phyloP scores from a whole-genome alignment of 2,329 filamentous ascomycete genomes.

The Thielaviopsis musarum region DNA sequence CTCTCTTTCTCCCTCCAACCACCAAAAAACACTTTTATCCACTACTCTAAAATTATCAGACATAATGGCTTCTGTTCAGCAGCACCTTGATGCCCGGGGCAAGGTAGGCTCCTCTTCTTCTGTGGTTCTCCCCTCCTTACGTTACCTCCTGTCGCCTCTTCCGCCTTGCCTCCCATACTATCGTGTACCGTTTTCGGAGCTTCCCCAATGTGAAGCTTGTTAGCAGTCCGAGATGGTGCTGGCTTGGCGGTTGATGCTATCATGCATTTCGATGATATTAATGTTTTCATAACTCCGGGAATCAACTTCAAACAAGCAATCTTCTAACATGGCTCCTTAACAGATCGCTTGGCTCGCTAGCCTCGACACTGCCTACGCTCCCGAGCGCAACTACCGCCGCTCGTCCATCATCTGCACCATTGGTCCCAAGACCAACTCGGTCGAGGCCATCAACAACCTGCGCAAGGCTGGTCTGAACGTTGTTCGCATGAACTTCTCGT shows the following conservation, averaged over 20 bases:
- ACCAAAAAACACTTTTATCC: conserved; percentile 11
- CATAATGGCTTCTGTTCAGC: conserved; percentile 51
- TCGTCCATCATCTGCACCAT: conserved; percentile 99
- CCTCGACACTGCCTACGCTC: conserved; percentile 79
- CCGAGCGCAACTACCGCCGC: conserved; percentile 79
- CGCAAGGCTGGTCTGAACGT: conserved; percentile 86
- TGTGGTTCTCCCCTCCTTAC: conserved; percentile 2
- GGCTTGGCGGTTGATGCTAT: background rate
- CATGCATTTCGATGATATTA: background rate
- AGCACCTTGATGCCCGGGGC: conserved; percentile 67
- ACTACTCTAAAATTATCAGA: conserved; percentile 1
- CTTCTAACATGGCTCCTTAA: background rate
- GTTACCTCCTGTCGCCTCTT: background rate
- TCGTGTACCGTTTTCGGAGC: conserved; percentile 5
- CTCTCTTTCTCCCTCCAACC: conserved; percentile 13
- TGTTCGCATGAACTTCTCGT: conserved; percentile 91
- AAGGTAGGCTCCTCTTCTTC: conserved; percentile 18
- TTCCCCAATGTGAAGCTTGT: conserved; percentile 4
- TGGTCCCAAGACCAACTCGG: conserved; percentile 96
- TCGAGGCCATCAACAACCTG: conserved; percentile 90
- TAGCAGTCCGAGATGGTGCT: background rate
- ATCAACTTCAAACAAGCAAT: background rate
- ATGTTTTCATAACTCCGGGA: background rate
- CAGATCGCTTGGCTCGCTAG: conserved; percentile 44
- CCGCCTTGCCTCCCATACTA: background rate